Base-by-base conservation (phyloP, 495 filamentous ascomycete species). In the Penicillium samsonianum region DNA sequence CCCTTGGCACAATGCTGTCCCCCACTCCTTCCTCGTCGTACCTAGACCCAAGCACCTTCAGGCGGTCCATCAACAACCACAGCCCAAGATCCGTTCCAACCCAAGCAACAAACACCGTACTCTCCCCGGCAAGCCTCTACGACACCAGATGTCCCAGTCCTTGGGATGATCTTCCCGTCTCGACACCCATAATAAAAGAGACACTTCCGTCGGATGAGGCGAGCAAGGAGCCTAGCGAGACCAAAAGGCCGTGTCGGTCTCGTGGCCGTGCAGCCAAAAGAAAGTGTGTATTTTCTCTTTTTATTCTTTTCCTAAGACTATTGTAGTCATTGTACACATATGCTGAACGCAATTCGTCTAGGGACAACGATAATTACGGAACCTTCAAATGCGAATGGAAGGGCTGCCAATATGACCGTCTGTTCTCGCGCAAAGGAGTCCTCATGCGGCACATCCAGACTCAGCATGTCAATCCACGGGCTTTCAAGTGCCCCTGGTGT, bases 371-470 rank as follows among this genome's bases (percentile, higher is more conserved):
- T 5, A 5, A 6, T 31, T 31, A 43, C 16, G 52, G 52, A 3
- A 46, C 16, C 1, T 55, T 47, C 42, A 40, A 22, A 23, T 55
- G 53, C 12, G 31, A 47, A 38, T 55, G 53, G 53, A 28, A 38
- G 26, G 53, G 31, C 22, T 55, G 53, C 30, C 14, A 2, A 10
- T 55, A 55, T 35, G 42, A 55, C 6, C 53, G 53, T 11, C 2
- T 45, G 4, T 55, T 55, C 43, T 55, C 53, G 22, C 53, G 43
- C 31, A 55, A 55, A 28, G 53, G 53, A 10, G 42, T 47, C 5
- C 20, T 55, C 9, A 55, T 28, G 53, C 53, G 53, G 10, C 53
- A 55, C 0, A 55, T 55, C 7, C 22, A 55, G 53, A 55, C 42
- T 23, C 42, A 38, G 31, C 53, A 55, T 47, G n/a, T 55, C 12